These are phyloP conservation scores for Gypsophila paniculata DNA, from an alignment of 179 eudicot genomes.

Conservation along the genomic window DNA sequence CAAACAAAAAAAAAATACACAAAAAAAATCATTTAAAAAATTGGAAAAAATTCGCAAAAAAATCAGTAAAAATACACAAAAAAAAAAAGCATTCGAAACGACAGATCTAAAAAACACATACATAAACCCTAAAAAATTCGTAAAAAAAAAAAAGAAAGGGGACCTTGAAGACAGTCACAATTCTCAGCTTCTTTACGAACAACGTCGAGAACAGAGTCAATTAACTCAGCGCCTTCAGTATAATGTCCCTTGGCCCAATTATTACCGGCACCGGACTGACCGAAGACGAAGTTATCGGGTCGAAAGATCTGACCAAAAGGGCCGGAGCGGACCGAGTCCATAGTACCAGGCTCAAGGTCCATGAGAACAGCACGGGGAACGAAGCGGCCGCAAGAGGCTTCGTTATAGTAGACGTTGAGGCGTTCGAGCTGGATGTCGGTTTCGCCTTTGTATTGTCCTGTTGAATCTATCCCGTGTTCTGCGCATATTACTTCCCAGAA, in stretches of 20 bases:
- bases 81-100: too few relatives aligned
- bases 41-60: too few relatives aligned
- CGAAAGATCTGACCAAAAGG: conserved; percentile 53
- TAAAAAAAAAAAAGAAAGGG: too few relatives aligned
- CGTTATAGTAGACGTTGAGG: conserved; percentile 48
- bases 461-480: conserved; percentile 50
- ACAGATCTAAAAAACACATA: too few relatives aligned
- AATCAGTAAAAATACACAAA: too few relatives aligned
- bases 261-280: conserved; percentile 51
- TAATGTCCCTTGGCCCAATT: conserved; percentile 62
- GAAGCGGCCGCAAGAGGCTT: conserved; percentile 46
- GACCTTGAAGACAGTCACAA: conserved; percentile 55
- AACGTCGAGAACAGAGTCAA: conserved; percentile 57
- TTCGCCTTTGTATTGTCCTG: conserved; percentile 43
- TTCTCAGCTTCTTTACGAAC: conserved; percentile 53
- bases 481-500: conserved; percentile 48
- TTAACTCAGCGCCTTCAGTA: conserved; percentile 49
- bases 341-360: conserved; percentile 65
- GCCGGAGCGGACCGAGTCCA: conserved; percentile 44
- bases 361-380: conserved; percentile 58
- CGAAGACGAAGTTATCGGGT: conserved; percentile 54
- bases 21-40: too few relatives aligned
- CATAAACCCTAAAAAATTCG: too few relatives aligned
- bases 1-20: neutral
- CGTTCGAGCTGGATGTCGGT: conserved; percentile 42